Base-by-base conservation (phyloP, 495 filamentous ascomycete species). In the Letharia columbiana region DNA sequence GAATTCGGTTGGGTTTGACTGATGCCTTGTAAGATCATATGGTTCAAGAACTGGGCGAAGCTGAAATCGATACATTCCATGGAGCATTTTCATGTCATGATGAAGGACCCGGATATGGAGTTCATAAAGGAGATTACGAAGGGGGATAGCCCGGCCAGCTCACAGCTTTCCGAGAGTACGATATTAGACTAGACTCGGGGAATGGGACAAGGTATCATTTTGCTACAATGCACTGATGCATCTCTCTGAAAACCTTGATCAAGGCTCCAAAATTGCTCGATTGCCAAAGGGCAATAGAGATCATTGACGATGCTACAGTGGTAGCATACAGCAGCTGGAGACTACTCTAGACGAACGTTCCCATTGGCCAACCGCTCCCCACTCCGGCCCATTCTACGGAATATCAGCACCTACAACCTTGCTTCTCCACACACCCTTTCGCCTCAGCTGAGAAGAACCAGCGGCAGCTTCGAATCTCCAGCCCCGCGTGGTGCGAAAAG, bases 41-140 rank as follows among this genome's bases (percentile, higher is more conserved):
- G 91, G 91, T 96, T 95, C 79, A 91, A 88, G 80, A 96, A 96
- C 71, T 96, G 91, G 91, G 81, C 78, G 61, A 82, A 82, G 4
- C 77, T 96, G 67, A 95, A 96, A 75, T 89, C 84, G 4, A 83
- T 96, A 17, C 84, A 90, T 67, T 84, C 88, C n/a, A 83, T 96
- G n/a, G 91, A 96, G 79, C 91, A 96, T 72, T 94, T 96, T 75
- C 91, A 96, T 75, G 89, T 96, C 72, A 92, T 96, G 90, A 77
- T 96, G 56, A 87, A 84, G 74, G 81, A 89, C 60, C 87, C 91
- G 7, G 86, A 91, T 72, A 78, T 79, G 58, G 82, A 77, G 44
- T 91, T 92, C 66, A 71, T 96, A 42, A 75, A 80, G 67, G 81
- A 87, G 67, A 84, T 95, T 69, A 95, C 91, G 3, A 75, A 82